A percentile compares a stretch with the other conserved stretches of the same genome.
These are phyloP conservation scores for Parascedosporium putredinis DNA, from an alignment of 2,329 filamentous ascomycete genomes.

Conservation along the genomic window DNA sequence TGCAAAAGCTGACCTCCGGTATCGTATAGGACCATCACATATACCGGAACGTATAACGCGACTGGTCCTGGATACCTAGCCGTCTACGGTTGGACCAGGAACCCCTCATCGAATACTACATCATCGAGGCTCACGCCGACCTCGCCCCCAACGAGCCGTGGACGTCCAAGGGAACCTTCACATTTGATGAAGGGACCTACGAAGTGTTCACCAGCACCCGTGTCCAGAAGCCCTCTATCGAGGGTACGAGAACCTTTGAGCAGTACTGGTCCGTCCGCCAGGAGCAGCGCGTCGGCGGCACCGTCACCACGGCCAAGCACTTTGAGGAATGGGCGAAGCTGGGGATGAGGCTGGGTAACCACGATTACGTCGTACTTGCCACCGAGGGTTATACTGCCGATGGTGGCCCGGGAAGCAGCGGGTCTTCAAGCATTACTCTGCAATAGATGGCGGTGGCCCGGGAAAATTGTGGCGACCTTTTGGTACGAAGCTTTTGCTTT, in stretches of 20 bases:
- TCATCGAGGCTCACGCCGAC: constrained; percentile 26
- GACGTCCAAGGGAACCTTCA: constrained; percentile 23
- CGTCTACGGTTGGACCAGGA: constrained; percentile 27
- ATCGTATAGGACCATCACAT: constrained; percentile 16
- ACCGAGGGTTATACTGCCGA: constrained; percentile 35
- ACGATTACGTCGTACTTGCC: constrained; percentile 46
- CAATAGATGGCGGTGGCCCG: no score
- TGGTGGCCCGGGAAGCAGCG: constrained; percentile 3
- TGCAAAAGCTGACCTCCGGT: background rate
- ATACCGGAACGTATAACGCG: constrained; percentile 20
- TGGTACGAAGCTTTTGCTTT: no score
- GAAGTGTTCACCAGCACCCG: constrained; percentile 25
- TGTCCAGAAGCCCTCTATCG: constrained; percentile 34
- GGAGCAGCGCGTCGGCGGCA: constrained; percentile 37
- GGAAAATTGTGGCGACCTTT: no score
- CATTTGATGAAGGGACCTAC: constrained; percentile 25
- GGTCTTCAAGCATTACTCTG: constrained; percentile 6
- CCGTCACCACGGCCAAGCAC: constrained; percentile 37
- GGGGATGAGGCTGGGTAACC: constrained; percentile 36
- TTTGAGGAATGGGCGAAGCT: constrained; percentile 40
- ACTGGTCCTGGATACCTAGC: constrained; percentile 22
- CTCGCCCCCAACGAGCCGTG: constrained; percentile 25
- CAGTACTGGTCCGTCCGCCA: constrained; percentile 44
- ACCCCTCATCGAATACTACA: constrained; percentile 26
- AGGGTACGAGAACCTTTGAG: constrained; percentile 38